Evolutionary conservation across 306 rosid species (phyloP), one percentile per base, ranked within the genome.

Genomic region (Trifolium pratense): DNA sequence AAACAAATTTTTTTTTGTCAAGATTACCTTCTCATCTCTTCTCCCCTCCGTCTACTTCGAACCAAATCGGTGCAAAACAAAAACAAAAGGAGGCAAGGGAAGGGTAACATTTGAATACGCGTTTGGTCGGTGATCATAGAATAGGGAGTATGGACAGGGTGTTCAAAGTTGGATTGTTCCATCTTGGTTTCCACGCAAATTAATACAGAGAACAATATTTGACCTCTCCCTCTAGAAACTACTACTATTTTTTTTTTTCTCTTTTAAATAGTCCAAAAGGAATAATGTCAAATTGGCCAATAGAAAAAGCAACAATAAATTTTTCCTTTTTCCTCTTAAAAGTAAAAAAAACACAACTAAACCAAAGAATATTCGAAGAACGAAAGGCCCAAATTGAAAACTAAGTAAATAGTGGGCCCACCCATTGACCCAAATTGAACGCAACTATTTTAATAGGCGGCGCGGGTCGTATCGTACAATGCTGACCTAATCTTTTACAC

Each of bases 391-490:
- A 71, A 58, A 4, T 48, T 66, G 71, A 26, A 57, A 45, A 37
- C 13, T 64, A 59, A 78, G 60, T 45, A 59, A 65, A 17, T 52
- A 11, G n/a, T 63, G 39, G 31, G 61, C 3, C 56, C 49, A 1
- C 68, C 51, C 6, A 2, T 29, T 57, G 63, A 3, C 3, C 11
- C 11, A 46, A 58, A 37, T 36, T 39, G 46, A 79, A 55, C 5
- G 20, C 45, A 21, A 40, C 26, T 12, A 55, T 11, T 18, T 7
- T 3, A 14, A 23, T 25, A 1, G 68, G 29, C 58, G 86, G 79
- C 85, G 79, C 85, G 79, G 76, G 73, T 51, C 18, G 15, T 65
- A 57, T 51, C 18, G 16, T 65, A 51, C 68, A 69, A 66, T 51
- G 73, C 56, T 75, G 89, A 83, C 84, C 66, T 15, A 48, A 48